phyloP scores from a whole-genome alignment of 306 rosid species.

The Elaeagnus macrophylla region DNA sequence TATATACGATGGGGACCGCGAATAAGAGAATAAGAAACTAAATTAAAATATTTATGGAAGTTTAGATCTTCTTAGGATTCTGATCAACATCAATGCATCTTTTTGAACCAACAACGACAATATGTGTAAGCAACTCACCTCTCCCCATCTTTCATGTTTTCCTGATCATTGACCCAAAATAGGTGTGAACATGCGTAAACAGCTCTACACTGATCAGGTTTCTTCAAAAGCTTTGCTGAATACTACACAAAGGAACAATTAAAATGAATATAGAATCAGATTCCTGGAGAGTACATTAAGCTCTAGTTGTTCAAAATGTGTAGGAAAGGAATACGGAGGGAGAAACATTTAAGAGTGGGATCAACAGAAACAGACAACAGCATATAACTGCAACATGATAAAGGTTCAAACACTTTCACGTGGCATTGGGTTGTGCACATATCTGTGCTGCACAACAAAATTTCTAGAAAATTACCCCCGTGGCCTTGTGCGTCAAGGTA shows the following conservation, averaged over 20 bases:
- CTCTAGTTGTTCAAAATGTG: not conserved
- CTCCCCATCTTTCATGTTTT: slow-evolving; percentile 88
- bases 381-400: too few species aligned
- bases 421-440: too few species aligned
- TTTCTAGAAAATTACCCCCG: slow-evolving; percentile 63
- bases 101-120: too few species aligned
- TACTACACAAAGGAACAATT: slow-evolving; percentile 39
- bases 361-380: not conserved
- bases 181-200: slow-evolving; percentile 90
- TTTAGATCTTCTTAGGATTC: too few species aligned
- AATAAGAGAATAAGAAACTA: too few species aligned
- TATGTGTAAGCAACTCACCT: slow-evolving; percentile 40
- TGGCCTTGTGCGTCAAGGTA: slow-evolving; percentile 99
- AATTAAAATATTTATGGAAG: too few species aligned
- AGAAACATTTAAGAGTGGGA: not conserved
- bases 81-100: too few species aligned
- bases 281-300: slow-evolving; percentile 4
- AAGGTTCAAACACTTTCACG: too few species aligned
- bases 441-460: slow-evolving; percentile 2
- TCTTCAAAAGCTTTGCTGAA: slow-evolving; percentile 94
- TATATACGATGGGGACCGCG: too few species aligned
- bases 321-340: too few species aligned
- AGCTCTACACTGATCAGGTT: slow-evolving; percentile 93
- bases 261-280: not conserved
- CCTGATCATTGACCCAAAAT: slow-evolving; percentile 90